Conservation (phyloP, 148 eudicot genomes). For the Chenopodium album region DNA sequence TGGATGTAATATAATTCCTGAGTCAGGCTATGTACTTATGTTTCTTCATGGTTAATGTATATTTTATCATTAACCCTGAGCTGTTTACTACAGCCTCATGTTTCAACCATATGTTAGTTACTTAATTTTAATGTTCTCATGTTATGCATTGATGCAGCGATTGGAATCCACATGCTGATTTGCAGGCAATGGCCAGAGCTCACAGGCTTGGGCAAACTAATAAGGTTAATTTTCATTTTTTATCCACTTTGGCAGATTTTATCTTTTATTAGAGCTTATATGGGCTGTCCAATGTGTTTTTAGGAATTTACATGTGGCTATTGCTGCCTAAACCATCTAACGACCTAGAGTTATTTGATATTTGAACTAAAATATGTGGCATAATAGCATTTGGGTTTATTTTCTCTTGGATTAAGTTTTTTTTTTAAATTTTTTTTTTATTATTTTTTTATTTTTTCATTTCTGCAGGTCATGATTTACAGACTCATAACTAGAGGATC, state of each 20-base stretch:
- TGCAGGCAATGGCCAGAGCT: constrained; percentile 99
- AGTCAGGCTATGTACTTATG: background rate
- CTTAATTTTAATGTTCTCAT: background rate
- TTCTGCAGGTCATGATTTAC: constrained; percentile 88
- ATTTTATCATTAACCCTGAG: too few relatives aligned
- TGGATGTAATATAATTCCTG: background rate
- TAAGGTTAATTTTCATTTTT: constrained; percentile 50
- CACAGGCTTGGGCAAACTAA: constrained; percentile 97
- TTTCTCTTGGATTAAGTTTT: background rate
- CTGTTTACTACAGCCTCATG: background rate
- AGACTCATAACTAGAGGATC: constrained; percentile 91
- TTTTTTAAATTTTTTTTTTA: background rate
- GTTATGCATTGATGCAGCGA: constrained; percentile 48
- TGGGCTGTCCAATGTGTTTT: background rate
- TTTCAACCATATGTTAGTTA: background rate
- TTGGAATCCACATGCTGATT: constrained; percentile 99
- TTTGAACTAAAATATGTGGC: background rate
- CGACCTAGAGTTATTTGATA: background rate
- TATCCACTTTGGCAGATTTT: background rate
- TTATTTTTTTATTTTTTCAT: background rate
- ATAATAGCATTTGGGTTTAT: background rate
- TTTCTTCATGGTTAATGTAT: too few relatives aligned
- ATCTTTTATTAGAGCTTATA: background rate
- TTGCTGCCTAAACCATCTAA: background rate
- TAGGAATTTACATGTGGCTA: background rate